These are phyloP conservation scores for Thermomucor indicae-seudaticae DNA, from an alignment of 371 early-diverging fungal genomes.

Conservation along the genomic window DNA sequence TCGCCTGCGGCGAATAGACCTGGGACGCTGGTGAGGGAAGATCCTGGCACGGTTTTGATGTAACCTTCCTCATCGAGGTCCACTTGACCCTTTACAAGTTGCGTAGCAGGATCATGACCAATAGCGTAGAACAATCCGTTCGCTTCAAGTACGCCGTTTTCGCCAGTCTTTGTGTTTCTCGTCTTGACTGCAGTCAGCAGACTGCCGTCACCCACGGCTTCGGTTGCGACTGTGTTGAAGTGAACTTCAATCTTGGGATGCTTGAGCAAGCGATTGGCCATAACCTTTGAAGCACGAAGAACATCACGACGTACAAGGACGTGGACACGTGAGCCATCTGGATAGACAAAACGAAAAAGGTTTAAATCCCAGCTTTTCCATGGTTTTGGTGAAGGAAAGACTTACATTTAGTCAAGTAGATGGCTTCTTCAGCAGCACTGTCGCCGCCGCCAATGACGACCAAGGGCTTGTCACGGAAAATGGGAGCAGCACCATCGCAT, in stretches of 20 bases:
- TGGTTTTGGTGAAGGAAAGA: not conserved
- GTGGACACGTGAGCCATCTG: conserved; percentile 82
- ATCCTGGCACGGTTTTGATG: conserved; percentile 78
- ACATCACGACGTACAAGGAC: conserved; percentile 95
- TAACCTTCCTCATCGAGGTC: conserved; percentile 86
- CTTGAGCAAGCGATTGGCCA: conserved; percentile 80
- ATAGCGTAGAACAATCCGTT: conserved; percentile 98
- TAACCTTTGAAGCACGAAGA: conserved; percentile 95
- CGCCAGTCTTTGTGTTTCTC: conserved; percentile 64
- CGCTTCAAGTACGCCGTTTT: conserved; percentile 63
- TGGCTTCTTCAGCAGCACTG: conserved; percentile 98
- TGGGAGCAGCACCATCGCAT: conserved; percentile 97
- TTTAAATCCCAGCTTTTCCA: not conserved
- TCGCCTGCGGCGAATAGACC: conserved; percentile 99
- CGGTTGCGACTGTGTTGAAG: conserved; percentile 83
- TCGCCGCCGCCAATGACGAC: conserved; percentile 99
- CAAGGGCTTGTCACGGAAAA: conserved; percentile 90
- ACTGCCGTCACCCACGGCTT: conserved; percentile 80
- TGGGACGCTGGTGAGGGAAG: conserved; percentile 75
- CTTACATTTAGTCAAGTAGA: conserved; percentile 84
- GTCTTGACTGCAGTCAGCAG: conserved; percentile 72
- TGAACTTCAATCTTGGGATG: conserved; percentile 90
- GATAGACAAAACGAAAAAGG: not conserved
- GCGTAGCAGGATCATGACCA: conserved; percentile 94
- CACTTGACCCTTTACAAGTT: conserved; percentile 69